Percentiles rank a stretch among this genome's conserved stretches.
phyloP scores from a whole-genome alignment of 2,329 filamentous ascomycete species.

The Elsinoe australis region DNA sequence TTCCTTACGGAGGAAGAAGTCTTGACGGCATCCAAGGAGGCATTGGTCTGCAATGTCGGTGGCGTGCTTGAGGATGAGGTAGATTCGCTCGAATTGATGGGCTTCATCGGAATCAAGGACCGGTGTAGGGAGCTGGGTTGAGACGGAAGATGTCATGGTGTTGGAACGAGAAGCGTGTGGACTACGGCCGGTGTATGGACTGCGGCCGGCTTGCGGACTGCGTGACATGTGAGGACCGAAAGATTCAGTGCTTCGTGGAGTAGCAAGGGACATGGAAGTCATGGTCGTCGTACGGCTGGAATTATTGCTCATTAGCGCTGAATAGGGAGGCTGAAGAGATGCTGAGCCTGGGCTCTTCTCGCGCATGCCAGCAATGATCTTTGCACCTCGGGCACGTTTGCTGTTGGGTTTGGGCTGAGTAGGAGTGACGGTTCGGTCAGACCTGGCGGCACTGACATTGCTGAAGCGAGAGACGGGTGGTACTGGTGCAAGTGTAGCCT shows the following conservation, averaged over 20 bases:
- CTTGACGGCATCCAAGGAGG: slow-evolving; percentile 60
- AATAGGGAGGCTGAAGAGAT: slow-evolving; percentile 24
- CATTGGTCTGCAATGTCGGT: slow-evolving; percentile 65
- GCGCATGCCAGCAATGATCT: slow-evolving; percentile 41
- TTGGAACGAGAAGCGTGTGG: slow-evolving; percentile 38
- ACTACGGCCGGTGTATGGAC: slow-evolving; percentile 24
- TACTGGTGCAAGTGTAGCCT: slow-evolving; percentile 26
- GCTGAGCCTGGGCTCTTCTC: slow-evolving; percentile 5
- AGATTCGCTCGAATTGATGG: slow-evolving; percentile 72
- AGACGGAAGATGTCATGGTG: slow-evolving; percentile 42
- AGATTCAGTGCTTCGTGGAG: slow-evolving; percentile 74
- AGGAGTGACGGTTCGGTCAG: slow-evolving; percentile 36
- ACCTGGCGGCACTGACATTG: slow-evolving; percentile 25
- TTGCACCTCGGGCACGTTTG: slow-evolving; percentile 44
- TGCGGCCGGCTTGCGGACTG: slow-evolving; percentile 34
- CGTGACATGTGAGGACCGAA: slow-evolving; percentile 44
- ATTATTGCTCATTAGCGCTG: slow-evolving; percentile 30
- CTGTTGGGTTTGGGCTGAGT: slow-evolving; percentile 40
- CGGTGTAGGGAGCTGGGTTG: slow-evolving; percentile 25
- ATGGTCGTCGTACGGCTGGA: slow-evolving; percentile 49
- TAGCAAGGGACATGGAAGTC: slow-evolving; percentile 46
- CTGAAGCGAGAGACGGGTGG: slow-evolving; percentile 4
- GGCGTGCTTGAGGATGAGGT: slow-evolving; percentile 64
- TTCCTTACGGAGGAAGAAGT: slow-evolving; percentile 58
- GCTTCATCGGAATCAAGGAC: slow-evolving; percentile 61